Conservation (phyloP, 305 asterid genomes). For the Solanum hybrid region DNA sequence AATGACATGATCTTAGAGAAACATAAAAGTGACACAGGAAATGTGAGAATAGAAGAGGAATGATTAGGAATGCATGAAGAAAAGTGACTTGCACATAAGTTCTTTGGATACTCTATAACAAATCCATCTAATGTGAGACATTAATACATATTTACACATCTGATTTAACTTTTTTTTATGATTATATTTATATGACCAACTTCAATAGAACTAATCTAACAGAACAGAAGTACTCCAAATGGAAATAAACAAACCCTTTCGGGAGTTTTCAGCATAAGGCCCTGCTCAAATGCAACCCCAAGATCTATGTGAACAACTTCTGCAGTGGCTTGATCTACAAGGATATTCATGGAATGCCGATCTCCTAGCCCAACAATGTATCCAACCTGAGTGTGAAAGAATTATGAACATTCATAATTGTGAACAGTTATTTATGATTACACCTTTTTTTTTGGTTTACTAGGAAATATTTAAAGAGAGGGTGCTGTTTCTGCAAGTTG, state of each 20-base stretch:
- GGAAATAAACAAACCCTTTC: slow-evolving; percentile 58
- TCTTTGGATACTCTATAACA: neutral
- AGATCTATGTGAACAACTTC: slow-evolving; percentile 98
- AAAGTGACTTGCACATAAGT: neutral
- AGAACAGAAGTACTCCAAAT: slow-evolving; percentile 6
- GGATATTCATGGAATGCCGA: slow-evolving; percentile 90
- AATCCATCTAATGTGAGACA: neutral
- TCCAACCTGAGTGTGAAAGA: slow-evolving; percentile 56
- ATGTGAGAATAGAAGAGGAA: neutral
- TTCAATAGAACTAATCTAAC: neutral
- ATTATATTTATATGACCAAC: neutral
- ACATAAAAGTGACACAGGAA: neutral
- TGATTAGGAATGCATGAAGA: neutral
- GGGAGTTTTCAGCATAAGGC: slow-evolving; percentile 98
- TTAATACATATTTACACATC: neutral
- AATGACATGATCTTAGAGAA: neutral
- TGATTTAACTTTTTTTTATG: neutral
- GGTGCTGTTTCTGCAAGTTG: neutral
- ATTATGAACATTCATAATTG: neutral
- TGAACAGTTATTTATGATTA: neutral
- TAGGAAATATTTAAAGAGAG: neutral
- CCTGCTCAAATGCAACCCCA: slow-evolving; percentile 99
- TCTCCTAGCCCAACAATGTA: slow-evolving; percentile 99
- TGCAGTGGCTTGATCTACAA: slow-evolving; percentile 92
- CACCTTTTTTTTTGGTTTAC: neutral